These are phyloP conservation scores for Neurospora sp. DNA, from an alignment of 495 filamentous ascomycete genomes.

Conservation along the genomic window DNA sequence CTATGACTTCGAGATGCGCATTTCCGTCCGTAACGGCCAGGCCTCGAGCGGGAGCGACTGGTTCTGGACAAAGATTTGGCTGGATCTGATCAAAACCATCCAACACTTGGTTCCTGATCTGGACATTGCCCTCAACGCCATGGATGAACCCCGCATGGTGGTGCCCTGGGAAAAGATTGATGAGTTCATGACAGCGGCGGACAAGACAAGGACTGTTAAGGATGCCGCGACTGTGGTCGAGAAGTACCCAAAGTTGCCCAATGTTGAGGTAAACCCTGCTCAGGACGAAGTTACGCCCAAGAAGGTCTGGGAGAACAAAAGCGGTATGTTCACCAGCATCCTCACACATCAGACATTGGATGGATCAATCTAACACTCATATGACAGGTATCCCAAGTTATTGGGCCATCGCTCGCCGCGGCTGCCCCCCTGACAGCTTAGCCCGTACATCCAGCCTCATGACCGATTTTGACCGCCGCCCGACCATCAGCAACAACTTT, in stretches of 20 bases:
- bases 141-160: conserved; percentile 61
- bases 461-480: conserved; percentile 28
- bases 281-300: conserved; percentile 15
- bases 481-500: conserved; percentile 31
- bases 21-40: conserved; percentile 48
- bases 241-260: conserved; percentile 24
- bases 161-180: conserved; percentile 58
- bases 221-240: conserved; percentile 20
- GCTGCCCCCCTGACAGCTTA: conserved; percentile 50
- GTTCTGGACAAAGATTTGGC: conserved; percentile 57
- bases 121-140: conserved; percentile 58
- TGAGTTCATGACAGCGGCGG: conserved; percentile 43
- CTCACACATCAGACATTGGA: background rate
- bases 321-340: conserved; percentile 17
- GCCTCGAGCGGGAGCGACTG: conserved; percentile 43
- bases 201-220: conserved; percentile 33
- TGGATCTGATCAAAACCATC: conserved; percentile 47
- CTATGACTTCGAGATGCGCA: conserved; percentile 46
- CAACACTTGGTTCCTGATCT: conserved; percentile 57
- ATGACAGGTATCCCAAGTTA: conserved; percentile 36
- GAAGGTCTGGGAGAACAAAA: conserved; percentile 34
- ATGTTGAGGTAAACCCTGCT: conserved; percentile 18
- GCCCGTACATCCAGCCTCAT: conserved; percentile 39
- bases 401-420: conserved; percentile 51
- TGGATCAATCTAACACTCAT: conserved; percentile 10